Evolutionary conservation across 228 moss, liverwort and hornwort genomes (phyloP).

Genomic region (Sphagnum fallax): DNA sequence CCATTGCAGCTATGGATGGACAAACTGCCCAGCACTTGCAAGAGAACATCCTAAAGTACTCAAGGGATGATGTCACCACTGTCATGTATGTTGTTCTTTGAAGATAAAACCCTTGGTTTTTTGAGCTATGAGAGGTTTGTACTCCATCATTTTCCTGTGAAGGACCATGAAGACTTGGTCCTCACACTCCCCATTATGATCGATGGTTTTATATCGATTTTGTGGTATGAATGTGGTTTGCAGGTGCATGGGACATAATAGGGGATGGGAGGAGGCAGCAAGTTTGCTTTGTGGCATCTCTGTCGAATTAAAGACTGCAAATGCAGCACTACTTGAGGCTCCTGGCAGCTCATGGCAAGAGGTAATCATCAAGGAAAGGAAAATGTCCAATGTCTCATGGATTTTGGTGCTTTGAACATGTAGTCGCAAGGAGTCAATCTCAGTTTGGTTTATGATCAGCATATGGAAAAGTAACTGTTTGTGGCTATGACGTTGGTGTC

Average conservation of each 20-base stretch:
- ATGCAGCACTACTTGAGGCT: conserved; percentile 93
- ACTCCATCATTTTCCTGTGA: no score
- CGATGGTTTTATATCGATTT: no score
- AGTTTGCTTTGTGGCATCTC: conserved; percentile 67
- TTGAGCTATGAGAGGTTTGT: no score
- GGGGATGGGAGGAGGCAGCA: conserved; percentile 99
- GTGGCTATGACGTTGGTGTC: no score
- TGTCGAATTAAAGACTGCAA: conserved; percentile 89
- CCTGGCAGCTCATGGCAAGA: conserved; percentile 87
- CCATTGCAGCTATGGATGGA: conserved; percentile 96
- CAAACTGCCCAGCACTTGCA: conserved; percentile 94
- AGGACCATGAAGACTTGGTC: no score
- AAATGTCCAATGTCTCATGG: no score
- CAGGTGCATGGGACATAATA: conserved; percentile 99
- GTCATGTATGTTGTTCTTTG: conserved; percentile 58
- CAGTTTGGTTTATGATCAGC: no score
- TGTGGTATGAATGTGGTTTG: conserved; percentile 4
- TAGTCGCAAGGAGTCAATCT: no score
- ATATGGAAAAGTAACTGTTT: no score
- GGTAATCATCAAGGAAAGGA: conserved; percentile 24
- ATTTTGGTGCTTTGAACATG: no score
- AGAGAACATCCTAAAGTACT: conserved; percentile 71
- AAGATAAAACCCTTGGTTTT: no score
- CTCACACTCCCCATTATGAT: no score
- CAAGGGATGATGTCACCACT: conserved; percentile 65